These are phyloP conservation scores for Nitzschia palea DNA, from an alignment of 108 stramenopile genomes.

Conservation along the genomic window DNA sequence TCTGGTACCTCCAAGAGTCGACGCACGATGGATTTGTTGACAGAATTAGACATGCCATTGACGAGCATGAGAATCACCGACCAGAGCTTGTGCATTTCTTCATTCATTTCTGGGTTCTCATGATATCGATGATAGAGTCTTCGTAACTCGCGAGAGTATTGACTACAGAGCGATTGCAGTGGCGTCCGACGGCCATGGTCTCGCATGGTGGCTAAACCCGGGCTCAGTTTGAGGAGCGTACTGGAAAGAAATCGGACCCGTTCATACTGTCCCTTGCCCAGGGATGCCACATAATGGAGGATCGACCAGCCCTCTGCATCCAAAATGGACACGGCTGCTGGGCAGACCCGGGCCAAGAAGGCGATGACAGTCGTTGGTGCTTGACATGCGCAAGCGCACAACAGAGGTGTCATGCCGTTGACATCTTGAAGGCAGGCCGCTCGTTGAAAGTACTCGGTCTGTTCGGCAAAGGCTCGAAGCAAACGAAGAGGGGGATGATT, in stretches of 20 bases:
- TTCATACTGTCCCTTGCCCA: not conserved
- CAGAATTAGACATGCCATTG: not conserved
- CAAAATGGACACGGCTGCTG: not conserved
- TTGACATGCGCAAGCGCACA: not conserved
- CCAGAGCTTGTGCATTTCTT: slow-evolving; percentile 3
- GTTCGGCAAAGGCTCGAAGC: slow-evolving; percentile 1
- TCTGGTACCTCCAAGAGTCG: slow-evolving; percentile 3
- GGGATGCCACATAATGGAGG: not conserved
- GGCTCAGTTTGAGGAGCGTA: not conserved
- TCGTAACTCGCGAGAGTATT: not conserved
- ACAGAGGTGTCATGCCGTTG: not conserved
- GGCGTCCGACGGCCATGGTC: not conserved
- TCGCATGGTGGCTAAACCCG: not conserved
- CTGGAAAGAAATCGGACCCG: not conserved
- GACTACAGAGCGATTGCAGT: not conserved
- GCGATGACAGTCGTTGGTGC: not conserved
- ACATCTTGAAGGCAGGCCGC: not conserved
- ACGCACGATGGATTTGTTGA: not conserved
- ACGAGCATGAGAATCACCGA: not conserved
- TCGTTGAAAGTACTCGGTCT: not conserved
- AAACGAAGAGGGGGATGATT: slow-evolving; percentile 1
- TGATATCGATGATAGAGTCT: not conserved
- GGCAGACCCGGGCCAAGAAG: not conserved
- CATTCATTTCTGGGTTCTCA: not conserved
- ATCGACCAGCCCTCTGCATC: not conserved